Evolutionary conservation across 2,329 filamentous ascomycete genomes (phyloP).

Genomic region (Aspergillus pseudonomiae): DNA sequence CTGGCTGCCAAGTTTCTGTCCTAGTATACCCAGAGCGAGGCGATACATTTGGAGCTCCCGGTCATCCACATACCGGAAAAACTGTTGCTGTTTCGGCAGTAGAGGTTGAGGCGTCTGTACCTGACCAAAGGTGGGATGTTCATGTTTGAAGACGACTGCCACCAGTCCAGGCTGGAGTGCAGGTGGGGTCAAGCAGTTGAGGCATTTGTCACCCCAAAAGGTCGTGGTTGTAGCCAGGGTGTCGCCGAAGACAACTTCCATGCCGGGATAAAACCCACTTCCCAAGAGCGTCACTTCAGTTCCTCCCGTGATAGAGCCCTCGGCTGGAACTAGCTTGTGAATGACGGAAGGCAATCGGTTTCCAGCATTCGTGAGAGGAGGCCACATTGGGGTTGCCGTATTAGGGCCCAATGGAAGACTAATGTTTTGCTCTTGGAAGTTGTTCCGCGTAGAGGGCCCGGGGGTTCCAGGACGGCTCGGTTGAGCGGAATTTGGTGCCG

Average conservation of each 20-base stretch:
- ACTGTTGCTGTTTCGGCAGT: conserved; percentile 53
- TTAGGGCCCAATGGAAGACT: conserved; percentile 43
- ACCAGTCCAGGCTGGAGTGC: conserved; percentile 69
- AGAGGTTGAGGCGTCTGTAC: conserved; percentile 46
- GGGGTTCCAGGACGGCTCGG: conserved; percentile 80
- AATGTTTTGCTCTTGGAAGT: conserved; percentile 40
- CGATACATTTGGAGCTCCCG: conserved; percentile 52
- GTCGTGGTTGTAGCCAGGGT: conserved; percentile 71
- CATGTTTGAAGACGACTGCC: conserved; percentile 68
- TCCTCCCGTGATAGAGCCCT: conserved; percentile 80
- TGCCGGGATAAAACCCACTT: conserved; percentile 74
- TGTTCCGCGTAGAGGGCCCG: conserved; percentile 48
- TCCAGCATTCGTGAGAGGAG: conserved; percentile 55
- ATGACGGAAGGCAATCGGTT: conserved; percentile 66
- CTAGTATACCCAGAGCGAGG: conserved; percentile 48
- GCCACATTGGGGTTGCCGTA: conserved; percentile 55
- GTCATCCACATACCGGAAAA: conserved; percentile 70
- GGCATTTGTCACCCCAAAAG: conserved; percentile 77
- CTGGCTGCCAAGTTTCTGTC: conserved; percentile 50
- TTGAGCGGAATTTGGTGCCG: conserved; percentile 71
- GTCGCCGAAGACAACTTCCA: conserved; percentile 85
- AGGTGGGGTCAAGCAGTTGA: conserved; percentile 78
- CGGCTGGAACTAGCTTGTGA: conserved; percentile 79
- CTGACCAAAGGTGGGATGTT: conserved; percentile 52
- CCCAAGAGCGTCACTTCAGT: conserved; percentile 87